phyloP scores from a whole-genome alignment of 805 yeast genomes.

The Dipodascopsis tothii region DNA sequence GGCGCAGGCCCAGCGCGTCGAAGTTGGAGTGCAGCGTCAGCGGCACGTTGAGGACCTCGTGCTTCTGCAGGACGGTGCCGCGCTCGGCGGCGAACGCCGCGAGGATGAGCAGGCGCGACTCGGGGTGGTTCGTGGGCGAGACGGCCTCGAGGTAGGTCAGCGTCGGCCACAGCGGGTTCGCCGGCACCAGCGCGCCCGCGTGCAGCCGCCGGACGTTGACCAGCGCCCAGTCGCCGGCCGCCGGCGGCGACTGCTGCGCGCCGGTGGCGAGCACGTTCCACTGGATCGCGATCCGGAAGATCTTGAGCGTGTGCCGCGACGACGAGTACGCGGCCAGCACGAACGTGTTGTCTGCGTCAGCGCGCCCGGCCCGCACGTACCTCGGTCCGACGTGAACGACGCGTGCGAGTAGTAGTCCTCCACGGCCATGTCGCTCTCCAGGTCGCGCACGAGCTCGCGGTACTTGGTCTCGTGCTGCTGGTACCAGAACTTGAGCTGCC shows the following conservation, averaged over 20 bases:
- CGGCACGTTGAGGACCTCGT: slow-evolving; percentile 16
- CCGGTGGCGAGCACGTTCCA: slow-evolving; percentile 23
- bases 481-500: slow-evolving; percentile 45
- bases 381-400: slow-evolving; percentile 20
- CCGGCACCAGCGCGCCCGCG: slow-evolving; percentile 9
- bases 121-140: slow-evolving; percentile 21
- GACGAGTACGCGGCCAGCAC: slow-evolving; percentile 28
- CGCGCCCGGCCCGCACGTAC: slow-evolving; percentile 24
- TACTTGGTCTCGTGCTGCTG: slow-evolving; percentile 34
- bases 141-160: slow-evolving; percentile 18
- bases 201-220: slow-evolving; percentile 9
- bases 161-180: slow-evolving; percentile 3
- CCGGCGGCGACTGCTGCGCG: background rate
- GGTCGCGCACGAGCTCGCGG: slow-evolving; percentile 21
- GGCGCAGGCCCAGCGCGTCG: slow-evolving; percentile 13
- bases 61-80: slow-evolving; percentile 7
- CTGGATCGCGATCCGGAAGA: slow-evolving; percentile 27
- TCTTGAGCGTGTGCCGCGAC: slow-evolving; percentile 16
- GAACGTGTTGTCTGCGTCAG: slow-evolving; percentile 25
- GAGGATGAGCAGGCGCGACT: slow-evolving; percentile 12
- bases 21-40: slow-evolving; percentile 16
- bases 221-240: slow-evolving; percentile 7
- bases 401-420: slow-evolving; percentile 21
- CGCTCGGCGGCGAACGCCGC: slow-evolving; percentile 10
- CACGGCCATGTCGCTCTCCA: slow-evolving; percentile 17